Conservation (phyloP, 176 grass and related monocot genomes). For the Phoenix dactylifera region DNA sequence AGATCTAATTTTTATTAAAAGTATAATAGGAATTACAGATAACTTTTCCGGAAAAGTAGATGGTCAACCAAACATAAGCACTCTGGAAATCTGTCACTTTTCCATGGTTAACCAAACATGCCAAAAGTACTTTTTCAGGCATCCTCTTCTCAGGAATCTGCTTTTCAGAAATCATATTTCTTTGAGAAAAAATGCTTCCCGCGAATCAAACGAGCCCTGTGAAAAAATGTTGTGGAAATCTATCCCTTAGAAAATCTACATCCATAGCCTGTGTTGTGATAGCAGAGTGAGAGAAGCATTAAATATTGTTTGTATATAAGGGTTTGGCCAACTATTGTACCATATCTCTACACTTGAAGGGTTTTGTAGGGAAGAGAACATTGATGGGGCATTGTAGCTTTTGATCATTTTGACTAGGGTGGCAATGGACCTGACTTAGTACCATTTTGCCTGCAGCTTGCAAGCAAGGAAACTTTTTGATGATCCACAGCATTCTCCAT, state of each 20-base stretch:
- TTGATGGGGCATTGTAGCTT: constrained; percentile 8
- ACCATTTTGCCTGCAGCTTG: constrained; percentile 18
- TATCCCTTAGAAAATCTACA: constrained; percentile 11
- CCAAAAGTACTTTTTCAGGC: too few relatives aligned
- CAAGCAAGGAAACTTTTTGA: constrained; percentile 17
- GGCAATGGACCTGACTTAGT: constrained; percentile 12
- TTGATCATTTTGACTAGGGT: constrained; percentile 2
- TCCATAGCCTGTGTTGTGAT: constrained; percentile 16
- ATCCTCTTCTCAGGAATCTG: too few relatives aligned
- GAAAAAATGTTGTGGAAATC: not conserved
- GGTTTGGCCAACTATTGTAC: constrained; percentile 6
- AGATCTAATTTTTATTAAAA: too few relatives aligned
- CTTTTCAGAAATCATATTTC: too few relatives aligned
- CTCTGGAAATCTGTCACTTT: too few relatives aligned
- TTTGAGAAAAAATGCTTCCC: too few relatives aligned
- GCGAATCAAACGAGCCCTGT: too few relatives aligned
- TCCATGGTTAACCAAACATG: too few relatives aligned
- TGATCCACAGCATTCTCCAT: constrained; percentile 18
- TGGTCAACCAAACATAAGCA: too few relatives aligned
- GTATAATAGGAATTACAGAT: too few relatives aligned
- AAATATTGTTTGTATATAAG: not conserved
- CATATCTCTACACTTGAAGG: constrained; percentile 14
- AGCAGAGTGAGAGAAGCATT: not conserved
- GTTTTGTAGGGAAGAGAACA: not conserved
- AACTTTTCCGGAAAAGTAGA: too few relatives aligned